Base-by-base conservation (phyloP, 345 rosid genomes). In the Salix viminalis region DNA sequence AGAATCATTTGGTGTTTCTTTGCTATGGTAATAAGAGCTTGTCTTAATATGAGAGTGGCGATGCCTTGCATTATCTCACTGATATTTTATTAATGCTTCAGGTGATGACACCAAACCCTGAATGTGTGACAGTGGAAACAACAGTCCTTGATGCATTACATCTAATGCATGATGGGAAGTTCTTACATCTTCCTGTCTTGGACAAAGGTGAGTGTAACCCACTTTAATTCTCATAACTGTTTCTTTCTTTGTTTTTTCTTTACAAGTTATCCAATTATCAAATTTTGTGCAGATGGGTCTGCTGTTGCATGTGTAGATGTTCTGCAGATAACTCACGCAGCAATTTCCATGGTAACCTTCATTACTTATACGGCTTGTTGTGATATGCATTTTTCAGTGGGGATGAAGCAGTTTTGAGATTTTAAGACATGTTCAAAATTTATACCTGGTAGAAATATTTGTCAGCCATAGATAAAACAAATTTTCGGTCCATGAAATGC, bases 31-130 rank as follows among this genome's bases (percentile, higher is more conserved):
- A 18, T 67, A 8, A 42, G 50, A 30, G 19, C 32, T 18, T 79
- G 5, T 1, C n/a, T 58, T 44, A 18, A 48, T 7, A 70, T 71
- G 39, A n/a, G 34, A 23, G 18, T 65, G 54, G 3, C 14, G 37
- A 37, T 70, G 18, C 26, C 41, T 54, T 75, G 16, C 21, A 23
- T 42, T 39, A 39, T 50, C 37, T 70, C 19, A 36, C 36, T 32
- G 48, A 2, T 67, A 34, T 42, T 73, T 56, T 30, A 26, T 70
- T 44, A 26, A 39, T 82, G 75, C 23, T 71, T n/a, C 69, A 92
- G 97, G 97, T 96, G 18, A 96, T 96, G 99, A 94, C 99, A 0
- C 88, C 91, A 4, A 96, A 92, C 72, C 98, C 99, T 0, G 97
- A 96, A 84, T 90, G 91, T 81, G 98, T 85, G 11, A 85, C 86